Percentiles rank a stretch among this genome's conserved stretches.
Conservation (phyloP, 768 basidiomycete species). For the Cystobasidium onofrii region DNA sequence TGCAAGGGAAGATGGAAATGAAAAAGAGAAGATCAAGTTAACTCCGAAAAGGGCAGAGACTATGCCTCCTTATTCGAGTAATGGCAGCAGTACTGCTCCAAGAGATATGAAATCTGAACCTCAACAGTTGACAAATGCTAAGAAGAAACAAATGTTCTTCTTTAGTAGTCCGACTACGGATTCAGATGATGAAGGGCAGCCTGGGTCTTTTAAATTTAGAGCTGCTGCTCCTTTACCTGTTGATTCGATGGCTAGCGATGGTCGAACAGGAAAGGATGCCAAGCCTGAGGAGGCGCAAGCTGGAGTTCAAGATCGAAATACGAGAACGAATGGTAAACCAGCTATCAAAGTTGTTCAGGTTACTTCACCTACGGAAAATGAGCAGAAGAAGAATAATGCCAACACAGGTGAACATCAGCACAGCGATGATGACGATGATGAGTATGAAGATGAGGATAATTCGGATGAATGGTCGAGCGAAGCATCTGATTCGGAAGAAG, state of each 20-base stretch:
- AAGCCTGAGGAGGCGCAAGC: neutral
- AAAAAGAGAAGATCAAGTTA: neutral
- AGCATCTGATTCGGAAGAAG: conserved; percentile 8
- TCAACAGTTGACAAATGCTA: conserved; percentile 7
- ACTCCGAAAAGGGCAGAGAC: neutral
- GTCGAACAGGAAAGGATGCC: too few species aligned
- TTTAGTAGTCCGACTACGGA: conserved; percentile 24
- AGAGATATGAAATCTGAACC: conserved; percentile 13
- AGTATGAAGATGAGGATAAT: conserved; percentile 23
- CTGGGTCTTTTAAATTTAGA: neutral
- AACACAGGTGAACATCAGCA: neutral
- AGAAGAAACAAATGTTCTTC: conserved; percentile 31
- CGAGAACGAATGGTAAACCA: neutral
- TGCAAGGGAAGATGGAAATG: neutral
- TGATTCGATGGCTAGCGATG: neutral
- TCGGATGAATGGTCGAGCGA: conserved; percentile 26
- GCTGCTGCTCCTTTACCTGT: neutral
- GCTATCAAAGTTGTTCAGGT: neutral
- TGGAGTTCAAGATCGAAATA: too few species aligned
- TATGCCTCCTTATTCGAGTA: neutral
- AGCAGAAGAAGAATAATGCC: neutral
- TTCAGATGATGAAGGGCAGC: conserved; percentile 19
- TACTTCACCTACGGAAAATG: neutral
- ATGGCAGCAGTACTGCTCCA: neutral
- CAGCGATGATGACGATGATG: conserved; percentile 8